Percentiles rank a stretch among this genome's conserved stretches.
These are phyloP conservation scores for Vinca minor DNA, from an alignment of 257 asterid species.

Conservation along the genomic window DNA sequence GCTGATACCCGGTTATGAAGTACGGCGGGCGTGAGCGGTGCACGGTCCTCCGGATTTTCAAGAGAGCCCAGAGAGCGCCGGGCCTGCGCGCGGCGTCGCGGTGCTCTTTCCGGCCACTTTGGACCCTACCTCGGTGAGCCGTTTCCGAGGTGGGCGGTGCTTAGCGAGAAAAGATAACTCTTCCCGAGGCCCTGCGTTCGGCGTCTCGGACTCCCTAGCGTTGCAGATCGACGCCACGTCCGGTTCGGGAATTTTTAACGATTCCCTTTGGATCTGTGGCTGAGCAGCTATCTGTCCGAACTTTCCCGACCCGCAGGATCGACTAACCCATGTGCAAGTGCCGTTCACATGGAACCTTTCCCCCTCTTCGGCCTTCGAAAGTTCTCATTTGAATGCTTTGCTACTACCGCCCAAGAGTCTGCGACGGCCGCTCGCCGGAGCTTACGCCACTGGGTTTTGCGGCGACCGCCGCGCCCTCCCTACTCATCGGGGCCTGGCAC, in stretches of 20 bases:
- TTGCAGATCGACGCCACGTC: too few relatives aligned
- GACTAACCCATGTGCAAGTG: too few relatives aligned
- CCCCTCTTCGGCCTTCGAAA: neutral
- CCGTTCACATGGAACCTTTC: neutral
- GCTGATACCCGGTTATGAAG: constrained; percentile 32
- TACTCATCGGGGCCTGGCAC: too few relatives aligned
- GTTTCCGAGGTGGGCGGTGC: constrained; percentile 49
- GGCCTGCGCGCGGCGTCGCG: constrained; percentile 64
- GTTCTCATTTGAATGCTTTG: too few relatives aligned
- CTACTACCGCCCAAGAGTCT: too few relatives aligned
- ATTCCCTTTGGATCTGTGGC: too few relatives aligned
- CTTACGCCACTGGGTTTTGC: too few relatives aligned
- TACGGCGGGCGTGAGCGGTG: constrained; percentile 40
- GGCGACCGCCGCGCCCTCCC: too few relatives aligned
- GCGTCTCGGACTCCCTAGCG: constrained; percentile 8
- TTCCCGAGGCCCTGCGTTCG: constrained; percentile 44
- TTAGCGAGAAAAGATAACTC: constrained; percentile 46
- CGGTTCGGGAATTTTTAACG: too few relatives aligned
- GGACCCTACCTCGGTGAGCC: constrained; percentile 56
- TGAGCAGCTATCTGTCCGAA: too few relatives aligned
- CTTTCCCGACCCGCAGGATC: too few relatives aligned
- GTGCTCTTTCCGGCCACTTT: constrained; percentile 57
- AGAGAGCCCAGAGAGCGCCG: constrained; percentile 71
- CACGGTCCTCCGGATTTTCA: constrained; percentile 64
- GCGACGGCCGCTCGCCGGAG: too few relatives aligned